Base-by-base conservation (phyloP, 345 rosid species). In the Theobroma cacao region DNA sequence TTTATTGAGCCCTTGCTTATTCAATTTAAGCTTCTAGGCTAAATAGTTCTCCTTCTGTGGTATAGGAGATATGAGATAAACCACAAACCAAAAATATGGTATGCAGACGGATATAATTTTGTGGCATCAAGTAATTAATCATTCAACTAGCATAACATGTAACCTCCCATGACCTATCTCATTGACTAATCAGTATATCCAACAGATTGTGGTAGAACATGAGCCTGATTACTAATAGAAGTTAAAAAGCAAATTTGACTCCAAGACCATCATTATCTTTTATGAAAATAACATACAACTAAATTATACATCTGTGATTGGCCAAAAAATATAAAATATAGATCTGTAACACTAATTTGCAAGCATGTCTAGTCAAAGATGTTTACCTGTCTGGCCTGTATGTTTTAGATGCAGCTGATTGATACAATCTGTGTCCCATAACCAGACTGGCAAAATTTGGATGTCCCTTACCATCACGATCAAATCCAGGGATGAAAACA, bases 351-450 rank as follows among this genome's bases (percentile, higher is more conserved):
- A 56, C 33, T 41, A 68, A 60, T 18, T 34, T 36, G 17, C 43
- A 59, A 53, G 72, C 55, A n/a, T 62, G 30, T 69, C 28, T 7
- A 28, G 53, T 40, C 13, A 67, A 30, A 40, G 33, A 48, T 30
- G 9, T 72, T 73, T 89, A 95, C 99, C 99, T 93, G 88, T 92
- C 89, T 30, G 95, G 99, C 84, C 94, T 87, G 83, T 87, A 93
- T 20, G 97, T 91, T 86, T 93, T 93, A 15, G 87, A 85, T 26
- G 94, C 85, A 58, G 99, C 94, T 48, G 93, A 90, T 82, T 91
- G 98, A 86, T 96, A 93, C 60, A 96, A 91, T 86, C 98, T 80
- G 77, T 93, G 98, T 52, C 99, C 99, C 91, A 93, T 93, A 53
- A 96, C 98, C 82, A 93, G 87, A 86, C 94, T 91, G 66, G 94